These are phyloP conservation scores for Colletotrichum magnum DNA, from an alignment of 2,329 filamentous ascomycete species.

Conservation along the genomic window DNA sequence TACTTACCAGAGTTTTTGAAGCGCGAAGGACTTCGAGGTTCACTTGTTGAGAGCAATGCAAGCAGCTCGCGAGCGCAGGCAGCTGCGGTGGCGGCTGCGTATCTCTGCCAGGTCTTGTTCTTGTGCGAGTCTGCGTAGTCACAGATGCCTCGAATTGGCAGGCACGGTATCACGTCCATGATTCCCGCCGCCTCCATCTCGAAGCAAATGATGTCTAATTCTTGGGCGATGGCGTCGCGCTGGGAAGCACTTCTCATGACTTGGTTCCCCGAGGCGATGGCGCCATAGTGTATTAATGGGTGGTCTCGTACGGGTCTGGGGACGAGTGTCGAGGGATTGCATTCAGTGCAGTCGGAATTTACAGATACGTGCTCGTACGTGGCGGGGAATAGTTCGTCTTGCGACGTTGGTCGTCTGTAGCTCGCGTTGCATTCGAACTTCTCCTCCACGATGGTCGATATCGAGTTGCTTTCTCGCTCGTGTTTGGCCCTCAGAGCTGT, in stretches of 20 bases:
- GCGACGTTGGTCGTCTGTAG: neutral
- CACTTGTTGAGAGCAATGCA: neutral
- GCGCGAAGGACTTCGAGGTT: accelerated
- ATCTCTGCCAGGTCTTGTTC: slow-evolving; percentile 51
- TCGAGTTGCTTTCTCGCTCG: neutral
- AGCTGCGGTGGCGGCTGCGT: slow-evolving; percentile 51
- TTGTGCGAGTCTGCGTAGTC: slow-evolving; percentile 57
- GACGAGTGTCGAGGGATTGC: neutral
- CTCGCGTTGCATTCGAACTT: neutral
- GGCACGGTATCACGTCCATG: slow-evolving; percentile 43
- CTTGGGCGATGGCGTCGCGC: slow-evolving; percentile 6
- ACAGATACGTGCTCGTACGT: neutral
- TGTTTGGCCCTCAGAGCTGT: slow-evolving; percentile 35
- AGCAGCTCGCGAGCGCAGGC: slow-evolving; percentile 44
- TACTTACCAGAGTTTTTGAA: neutral
- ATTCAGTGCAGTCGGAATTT: neutral
- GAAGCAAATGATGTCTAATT: slow-evolving; percentile 40
- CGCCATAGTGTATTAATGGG: slow-evolving; percentile 37
- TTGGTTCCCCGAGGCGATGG: slow-evolving; percentile 38
- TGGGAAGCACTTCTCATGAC: slow-evolving; percentile 32
- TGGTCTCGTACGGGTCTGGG: slow-evolving; percentile 2
- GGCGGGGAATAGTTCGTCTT: slow-evolving; percentile 17
- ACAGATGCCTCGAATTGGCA: slow-evolving; percentile 53
- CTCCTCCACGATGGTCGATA: neutral
- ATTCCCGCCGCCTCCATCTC: slow-evolving; percentile 48